Evolutionary conservation across 495 filamentous ascomycete species (phyloP).

Genomic region (Aspergillus ostianus): DNA sequence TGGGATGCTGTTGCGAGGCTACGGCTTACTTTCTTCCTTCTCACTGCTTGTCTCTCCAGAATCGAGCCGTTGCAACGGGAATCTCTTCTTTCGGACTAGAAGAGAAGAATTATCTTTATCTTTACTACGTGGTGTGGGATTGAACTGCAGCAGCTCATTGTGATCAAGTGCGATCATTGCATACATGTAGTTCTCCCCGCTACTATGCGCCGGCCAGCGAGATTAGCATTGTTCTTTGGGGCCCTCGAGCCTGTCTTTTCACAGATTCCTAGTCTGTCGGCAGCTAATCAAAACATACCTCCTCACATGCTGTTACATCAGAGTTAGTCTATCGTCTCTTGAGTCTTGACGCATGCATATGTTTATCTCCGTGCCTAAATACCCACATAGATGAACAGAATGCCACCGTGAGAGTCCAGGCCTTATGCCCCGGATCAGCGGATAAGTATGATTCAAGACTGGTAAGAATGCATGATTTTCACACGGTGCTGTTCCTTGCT

Average conservation of each 20-base stretch:
- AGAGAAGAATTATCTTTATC: not conserved
- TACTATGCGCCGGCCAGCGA: slow-evolving; percentile 17
- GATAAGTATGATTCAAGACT: slow-evolving; percentile 11
- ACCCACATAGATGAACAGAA: slow-evolving; percentile 18
- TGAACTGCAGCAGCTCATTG: not conserved
- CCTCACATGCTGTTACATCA: slow-evolving; percentile 2
- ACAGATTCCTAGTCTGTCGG: not conserved
- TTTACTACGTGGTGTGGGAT: not conserved
- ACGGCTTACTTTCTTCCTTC: not conserved
- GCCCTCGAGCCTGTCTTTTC: not conserved
- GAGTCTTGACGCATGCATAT: not conserved
- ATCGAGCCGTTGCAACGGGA: not conserved
- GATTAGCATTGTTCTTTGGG: slow-evolving; percentile 9
- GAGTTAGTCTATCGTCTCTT: slow-evolving; percentile 19
- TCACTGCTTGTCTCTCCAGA: not conserved
- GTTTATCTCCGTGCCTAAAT: slow-evolving; percentile 7
- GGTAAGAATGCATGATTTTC: slow-evolving; percentile 8
- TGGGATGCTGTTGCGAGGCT: too few species aligned
- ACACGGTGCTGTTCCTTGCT: not conserved
- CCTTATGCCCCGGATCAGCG: slow-evolving; percentile 16
- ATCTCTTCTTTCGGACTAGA: not conserved
- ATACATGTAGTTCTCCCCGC: slow-evolving; percentile 18
- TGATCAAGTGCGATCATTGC: not conserved
- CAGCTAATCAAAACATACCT: not conserved
- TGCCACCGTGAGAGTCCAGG: slow-evolving; percentile 17